Conservation (phyloP, 169 alveolate species). For the Fabrea salina region DNA sequence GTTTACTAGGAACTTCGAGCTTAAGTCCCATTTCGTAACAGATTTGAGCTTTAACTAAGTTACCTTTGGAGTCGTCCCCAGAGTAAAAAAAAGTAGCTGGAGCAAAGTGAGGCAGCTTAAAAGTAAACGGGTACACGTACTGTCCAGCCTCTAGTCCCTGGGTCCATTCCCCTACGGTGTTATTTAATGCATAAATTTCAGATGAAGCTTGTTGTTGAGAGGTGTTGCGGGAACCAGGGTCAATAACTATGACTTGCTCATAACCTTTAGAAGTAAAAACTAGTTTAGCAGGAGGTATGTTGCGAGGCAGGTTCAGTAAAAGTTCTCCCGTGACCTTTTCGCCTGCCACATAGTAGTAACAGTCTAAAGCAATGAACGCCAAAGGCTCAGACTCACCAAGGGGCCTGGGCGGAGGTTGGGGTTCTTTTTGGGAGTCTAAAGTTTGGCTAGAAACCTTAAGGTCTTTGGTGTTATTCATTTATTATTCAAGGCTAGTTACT, state of each 20-base stretch:
- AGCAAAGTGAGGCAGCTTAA: not conserved
- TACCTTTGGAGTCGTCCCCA: not conserved
- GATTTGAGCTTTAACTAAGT: not conserved
- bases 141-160: not conserved
- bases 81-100: constrained; percentile 20
- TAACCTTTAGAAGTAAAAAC: not conserved
- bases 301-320: not conserved
- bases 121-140: constrained; percentile 21
- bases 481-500: too few species aligned
- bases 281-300: not conserved
- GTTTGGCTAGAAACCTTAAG: too few species aligned
- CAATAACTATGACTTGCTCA: not conserved
- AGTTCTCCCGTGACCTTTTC: constrained; percentile 27
- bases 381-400: too few species aligned
- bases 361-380: not conserved
- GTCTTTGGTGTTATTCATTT: too few species aligned
- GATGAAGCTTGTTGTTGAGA: not conserved
- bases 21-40: not conserved
- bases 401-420: too few species aligned
- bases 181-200: not conserved
- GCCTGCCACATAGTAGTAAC: not conserved
- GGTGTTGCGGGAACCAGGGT: not conserved
- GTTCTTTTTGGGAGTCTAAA: too few species aligned
- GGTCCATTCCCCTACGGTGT: not conserved
- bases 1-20: not conserved